phyloP scores from a whole-genome alignment of 805 yeast genomes.

The Kuraishia piskuri region DNA sequence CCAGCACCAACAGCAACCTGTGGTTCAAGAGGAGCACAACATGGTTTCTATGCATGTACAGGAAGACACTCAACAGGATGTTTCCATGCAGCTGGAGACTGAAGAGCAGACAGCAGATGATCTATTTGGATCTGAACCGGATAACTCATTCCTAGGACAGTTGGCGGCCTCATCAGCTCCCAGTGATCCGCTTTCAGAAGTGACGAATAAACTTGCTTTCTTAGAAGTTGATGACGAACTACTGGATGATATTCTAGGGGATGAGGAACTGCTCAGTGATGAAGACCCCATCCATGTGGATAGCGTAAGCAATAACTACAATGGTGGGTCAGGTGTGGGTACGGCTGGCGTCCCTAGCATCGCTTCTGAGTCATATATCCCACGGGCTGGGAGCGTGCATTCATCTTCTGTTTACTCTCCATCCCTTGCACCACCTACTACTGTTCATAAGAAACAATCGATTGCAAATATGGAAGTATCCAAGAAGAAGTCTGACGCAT shows the following conservation, averaged over 20 bases:
- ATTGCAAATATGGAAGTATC: conserved; percentile 28
- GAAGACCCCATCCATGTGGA: neutral
- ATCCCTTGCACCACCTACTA: conserved; percentile 3
- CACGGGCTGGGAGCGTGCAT: neutral
- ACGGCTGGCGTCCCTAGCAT: neutral
- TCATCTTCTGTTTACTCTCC: neutral
- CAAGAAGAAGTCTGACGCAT: conserved; percentile 65
- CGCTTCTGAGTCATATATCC: neutral
- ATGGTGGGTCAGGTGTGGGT: neutral
- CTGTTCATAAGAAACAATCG: conserved; percentile 8
- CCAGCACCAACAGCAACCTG: neutral
- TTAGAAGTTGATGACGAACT: conserved; percentile 36
- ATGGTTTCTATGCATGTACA: neutral
- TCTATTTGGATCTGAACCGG: neutral
- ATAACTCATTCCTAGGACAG: neutral
- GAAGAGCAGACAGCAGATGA: neutral
- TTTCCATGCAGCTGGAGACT: neutral
- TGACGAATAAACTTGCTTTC: conserved; percentile 31
- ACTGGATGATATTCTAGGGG: conserved; percentile 27
- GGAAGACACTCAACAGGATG: neutral
- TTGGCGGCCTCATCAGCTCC: neutral
- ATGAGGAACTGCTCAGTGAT: conserved; percentile 8
- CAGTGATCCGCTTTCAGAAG: conserved; percentile 9
- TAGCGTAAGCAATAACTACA: neutral
- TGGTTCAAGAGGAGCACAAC: neutral